A percentile compares a stretch with the other conserved stretches of the same genome.
Evolutionary conservation across 1,284 basidiomycete species (phyloP).

Genomic region (Rhodotorula sp.): DNA sequence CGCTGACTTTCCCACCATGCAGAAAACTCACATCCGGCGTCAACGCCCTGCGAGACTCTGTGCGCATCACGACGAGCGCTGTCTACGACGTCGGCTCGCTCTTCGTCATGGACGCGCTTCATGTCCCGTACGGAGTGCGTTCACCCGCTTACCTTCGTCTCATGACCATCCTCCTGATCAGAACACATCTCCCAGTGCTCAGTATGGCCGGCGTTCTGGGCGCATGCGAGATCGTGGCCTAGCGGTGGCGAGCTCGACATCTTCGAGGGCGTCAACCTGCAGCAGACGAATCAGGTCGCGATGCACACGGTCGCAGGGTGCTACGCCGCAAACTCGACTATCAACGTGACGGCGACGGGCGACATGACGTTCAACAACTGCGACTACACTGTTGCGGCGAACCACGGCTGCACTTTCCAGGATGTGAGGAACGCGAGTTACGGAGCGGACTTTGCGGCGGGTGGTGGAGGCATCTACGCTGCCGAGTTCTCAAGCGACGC

Average conservation of each 20-base stretch:
- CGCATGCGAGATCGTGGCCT: slow-evolving; percentile 22
- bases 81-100: slow-evolving; percentile 27
- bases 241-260: slow-evolving; percentile 75
- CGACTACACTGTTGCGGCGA: slow-evolving; percentile 46
- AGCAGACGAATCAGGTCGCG: slow-evolving; percentile 65
- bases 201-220: slow-evolving; percentile 22
- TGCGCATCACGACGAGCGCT: slow-evolving; percentile 27
- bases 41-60: slow-evolving; percentile 18
- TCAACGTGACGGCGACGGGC: slow-evolving; percentile 29
- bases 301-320: slow-evolving; percentile 37
- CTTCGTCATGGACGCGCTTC: slow-evolving; percentile 27
- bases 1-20: neutral
- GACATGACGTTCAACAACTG: slow-evolving; percentile 42
- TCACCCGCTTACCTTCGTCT: neutral
- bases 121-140: slow-evolving; percentile 27
- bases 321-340: neutral
- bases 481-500: slow-evolving; percentile 14
- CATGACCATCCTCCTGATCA: neutral
- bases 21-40: slow-evolving; percentile 5
- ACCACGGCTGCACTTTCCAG: slow-evolving; percentile 61
- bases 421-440: slow-evolving; percentile 43
- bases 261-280: slow-evolving; percentile 72
- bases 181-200: neutral
- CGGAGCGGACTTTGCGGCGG: slow-evolving; percentile 42
- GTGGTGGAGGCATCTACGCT: slow-evolving; percentile 41